Evolutionary conservation across 306 rosid species (phyloP).

Genomic region (Clitoria ternatea): DNA sequence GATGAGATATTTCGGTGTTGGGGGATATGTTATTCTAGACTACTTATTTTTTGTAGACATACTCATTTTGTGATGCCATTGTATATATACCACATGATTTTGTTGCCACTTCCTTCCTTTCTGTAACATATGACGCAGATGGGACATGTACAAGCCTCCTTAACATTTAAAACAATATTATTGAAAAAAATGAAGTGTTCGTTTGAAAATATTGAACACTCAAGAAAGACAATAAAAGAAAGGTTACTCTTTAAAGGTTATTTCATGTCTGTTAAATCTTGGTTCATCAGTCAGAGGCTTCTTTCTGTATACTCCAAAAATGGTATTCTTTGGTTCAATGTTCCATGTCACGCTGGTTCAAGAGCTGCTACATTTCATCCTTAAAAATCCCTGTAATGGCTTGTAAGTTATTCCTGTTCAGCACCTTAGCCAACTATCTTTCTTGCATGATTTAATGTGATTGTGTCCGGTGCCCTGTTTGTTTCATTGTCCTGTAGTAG

Average conservation of each 20-base stretch:
- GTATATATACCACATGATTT: slow-evolving; percentile 13
- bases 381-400: slow-evolving; percentile 7
- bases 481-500: not conserved
- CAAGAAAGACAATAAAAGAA: not conserved
- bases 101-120: not conserved
- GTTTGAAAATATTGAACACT: not conserved
- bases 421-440: not conserved
- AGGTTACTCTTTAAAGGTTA: not conserved
- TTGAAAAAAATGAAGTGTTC: not conserved
- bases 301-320: not conserved
- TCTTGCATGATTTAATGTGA: not conserved
- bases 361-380: not conserved
- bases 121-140: not conserved
- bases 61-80: not conserved
- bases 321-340: not conserved
- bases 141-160: not conserved
- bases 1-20: not conserved
- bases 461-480: not conserved
- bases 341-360: not conserved
- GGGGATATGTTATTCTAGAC: not conserved
- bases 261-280: not conserved
- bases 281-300: not conserved
- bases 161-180: not conserved
- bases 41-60: not conserved
- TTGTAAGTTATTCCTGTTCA: not conserved